Percentiles rank a stretch among this genome's conserved stretches.
Evolutionary conservation across 23 red algal genomes (phyloP).

Genomic region (Rhodosorus marinus): DNA sequence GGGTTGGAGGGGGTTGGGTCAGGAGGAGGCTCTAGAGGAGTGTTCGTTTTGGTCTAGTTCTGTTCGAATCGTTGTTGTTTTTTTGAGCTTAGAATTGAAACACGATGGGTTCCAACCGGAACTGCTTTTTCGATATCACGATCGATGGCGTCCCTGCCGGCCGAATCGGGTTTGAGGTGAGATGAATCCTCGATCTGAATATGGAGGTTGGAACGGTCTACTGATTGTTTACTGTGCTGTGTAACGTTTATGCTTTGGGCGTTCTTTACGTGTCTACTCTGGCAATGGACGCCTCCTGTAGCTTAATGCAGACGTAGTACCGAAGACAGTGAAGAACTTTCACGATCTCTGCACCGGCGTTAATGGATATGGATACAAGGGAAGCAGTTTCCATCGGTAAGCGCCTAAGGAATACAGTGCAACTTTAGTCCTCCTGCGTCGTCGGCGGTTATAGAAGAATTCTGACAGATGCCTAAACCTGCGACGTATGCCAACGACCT

Average conservation of each 20-base stretch:
- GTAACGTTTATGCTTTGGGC: too few species aligned
- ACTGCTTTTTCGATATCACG: neutral
- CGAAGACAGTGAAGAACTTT: slow-evolving; percentile 98
- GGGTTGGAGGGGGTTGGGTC: too few species aligned
- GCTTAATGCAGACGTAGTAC: slow-evolving; percentile 51
- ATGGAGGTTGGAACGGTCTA: too few species aligned
- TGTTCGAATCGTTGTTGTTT: too few species aligned
- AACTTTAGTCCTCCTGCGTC: neutral
- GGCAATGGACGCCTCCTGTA: too few species aligned
- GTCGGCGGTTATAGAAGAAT: neutral
- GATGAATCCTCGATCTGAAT: too few species aligned
- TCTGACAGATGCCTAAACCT: neutral
- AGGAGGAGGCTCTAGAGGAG: too few species aligned
- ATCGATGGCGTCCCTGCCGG: neutral
- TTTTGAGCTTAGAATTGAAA: too few species aligned
- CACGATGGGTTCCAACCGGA: too few species aligned
- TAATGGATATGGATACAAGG: slow-evolving; percentile 82
- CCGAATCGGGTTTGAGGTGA: slow-evolving; percentile 2
- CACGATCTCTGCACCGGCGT: slow-evolving; percentile 83
- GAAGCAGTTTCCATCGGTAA: slow-evolving; percentile 20
- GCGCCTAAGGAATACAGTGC: neutral
- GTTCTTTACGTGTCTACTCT: too few species aligned
- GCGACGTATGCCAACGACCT: neutral
- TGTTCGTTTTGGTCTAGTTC: too few species aligned
- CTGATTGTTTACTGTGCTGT: too few species aligned